phyloP scores from a whole-genome alignment of 176 grass and related monocot species.

The barley (Hordeum vulgare) region DNA sequence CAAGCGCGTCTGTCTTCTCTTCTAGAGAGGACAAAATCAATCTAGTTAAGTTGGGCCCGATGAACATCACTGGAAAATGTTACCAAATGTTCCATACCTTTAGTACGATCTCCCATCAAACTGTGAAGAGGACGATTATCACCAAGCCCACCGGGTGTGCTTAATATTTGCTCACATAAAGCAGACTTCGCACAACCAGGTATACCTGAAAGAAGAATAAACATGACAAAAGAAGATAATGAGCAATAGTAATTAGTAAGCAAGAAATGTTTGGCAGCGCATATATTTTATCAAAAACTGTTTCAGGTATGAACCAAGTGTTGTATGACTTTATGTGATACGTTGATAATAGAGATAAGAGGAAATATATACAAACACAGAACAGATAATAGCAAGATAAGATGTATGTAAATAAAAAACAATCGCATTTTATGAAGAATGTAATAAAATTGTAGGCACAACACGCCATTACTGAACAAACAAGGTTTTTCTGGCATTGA shows the following conservation, averaged over 20 bases:
- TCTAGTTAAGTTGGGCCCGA: background rate
- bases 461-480: background rate
- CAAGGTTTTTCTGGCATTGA: background rate
- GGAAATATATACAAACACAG: background rate
- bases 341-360: background rate
- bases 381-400: background rate
- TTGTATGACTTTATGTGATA: background rate
- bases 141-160: conserved; percentile 57
- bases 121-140: conserved; percentile 89
- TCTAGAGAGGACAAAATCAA: no score
- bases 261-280: background rate
- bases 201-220: conserved; percentile 65
- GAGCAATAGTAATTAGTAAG: background rate
- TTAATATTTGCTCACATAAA: conserved; percentile 90
- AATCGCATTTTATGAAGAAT: background rate
- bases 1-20: no score
- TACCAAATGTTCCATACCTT: conserved; percentile 54
- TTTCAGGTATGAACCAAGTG: background rate
- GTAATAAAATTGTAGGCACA: background rate
- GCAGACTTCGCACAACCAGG: conserved; percentile 98
- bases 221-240: background rate
- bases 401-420: background rate
- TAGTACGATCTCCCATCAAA: conserved; percentile 93
- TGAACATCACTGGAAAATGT: background rate
- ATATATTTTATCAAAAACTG: conserved; percentile 10